Conservation (phyloP, 306 rosid species). For the Trichosanthes cucumerina region DNA sequence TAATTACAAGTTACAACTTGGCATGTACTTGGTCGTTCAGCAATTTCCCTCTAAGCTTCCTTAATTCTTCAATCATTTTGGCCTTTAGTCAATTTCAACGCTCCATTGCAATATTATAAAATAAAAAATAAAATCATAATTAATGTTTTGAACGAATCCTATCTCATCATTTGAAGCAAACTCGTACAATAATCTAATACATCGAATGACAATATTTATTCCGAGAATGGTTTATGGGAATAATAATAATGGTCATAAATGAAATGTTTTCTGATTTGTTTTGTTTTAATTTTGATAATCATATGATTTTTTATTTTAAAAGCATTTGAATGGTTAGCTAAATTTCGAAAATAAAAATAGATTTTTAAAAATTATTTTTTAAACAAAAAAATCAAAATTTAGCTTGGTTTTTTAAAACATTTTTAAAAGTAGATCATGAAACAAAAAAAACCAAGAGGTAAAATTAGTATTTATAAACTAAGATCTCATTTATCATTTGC, state of each 20-base stretch:
- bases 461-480: too few species aligned
- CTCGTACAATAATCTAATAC: neutral
- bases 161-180: neutral
- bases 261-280: neutral
- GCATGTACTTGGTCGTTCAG: neutral
- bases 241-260: neutral
- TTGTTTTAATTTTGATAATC: too few species aligned
- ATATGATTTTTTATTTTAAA: too few species aligned
- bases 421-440: too few species aligned
- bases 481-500: too few species aligned
- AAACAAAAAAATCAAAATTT: too few species aligned
- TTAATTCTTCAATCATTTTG: neutral
- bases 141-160: neutral
- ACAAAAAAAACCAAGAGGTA: too few species aligned
- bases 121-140: neutral
- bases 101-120: neutral
- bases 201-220: neutral
- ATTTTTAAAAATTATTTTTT: too few species aligned
- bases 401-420: too few species aligned
- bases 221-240: neutral
- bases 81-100: neutral
- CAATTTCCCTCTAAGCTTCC: neutral
- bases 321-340: too few species aligned
- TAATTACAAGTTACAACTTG: neutral
- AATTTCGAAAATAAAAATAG: too few species aligned